phyloP scores from a whole-genome alignment of 257 asterid species.

The Echium plantagineum region DNA sequence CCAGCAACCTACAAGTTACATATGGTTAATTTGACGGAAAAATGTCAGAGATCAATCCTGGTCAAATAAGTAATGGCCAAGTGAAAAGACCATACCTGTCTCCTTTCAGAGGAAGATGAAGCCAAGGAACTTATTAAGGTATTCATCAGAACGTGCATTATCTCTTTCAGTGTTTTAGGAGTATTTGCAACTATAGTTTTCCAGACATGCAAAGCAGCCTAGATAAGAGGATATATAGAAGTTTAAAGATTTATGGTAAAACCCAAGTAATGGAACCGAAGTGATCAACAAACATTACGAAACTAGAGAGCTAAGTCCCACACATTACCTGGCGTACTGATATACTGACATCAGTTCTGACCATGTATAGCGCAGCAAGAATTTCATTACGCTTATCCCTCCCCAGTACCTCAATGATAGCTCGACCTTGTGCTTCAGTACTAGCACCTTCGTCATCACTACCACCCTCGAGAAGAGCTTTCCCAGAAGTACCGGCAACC shows the following conservation, averaged over 20 bases:
- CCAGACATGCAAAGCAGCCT: conserved; percentile 99
- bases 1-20: conserved; percentile 69
- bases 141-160: conserved; percentile 95
- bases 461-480: conserved; percentile 98
- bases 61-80: background rate
- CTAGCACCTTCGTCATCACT: conserved; percentile 99
- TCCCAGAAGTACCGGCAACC: conserved; percentile 99
- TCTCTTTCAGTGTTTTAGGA: conserved; percentile 93
- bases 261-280: background rate
- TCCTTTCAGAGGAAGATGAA: conserved; percentile 87
- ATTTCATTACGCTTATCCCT: conserved; percentile 92
- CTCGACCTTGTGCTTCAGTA: conserved; percentile 99
- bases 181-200: conserved; percentile 98
- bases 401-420: conserved; percentile 96
- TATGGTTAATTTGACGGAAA: conserved; percentile 8
- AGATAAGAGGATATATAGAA: conserved; percentile 12
- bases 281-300: background rate
- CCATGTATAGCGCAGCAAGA: conserved; percentile 99
- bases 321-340: conserved; percentile 90
- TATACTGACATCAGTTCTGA: conserved; percentile 88
- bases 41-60: conserved; percentile 3
- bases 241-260: background rate
- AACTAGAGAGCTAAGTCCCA: background rate
- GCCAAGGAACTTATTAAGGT: conserved; percentile 89
- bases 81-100: conserved; percentile 48